Conservation (phyloP, 2,329 filamentous ascomycete species). For the Colletotrichum lini region DNA sequence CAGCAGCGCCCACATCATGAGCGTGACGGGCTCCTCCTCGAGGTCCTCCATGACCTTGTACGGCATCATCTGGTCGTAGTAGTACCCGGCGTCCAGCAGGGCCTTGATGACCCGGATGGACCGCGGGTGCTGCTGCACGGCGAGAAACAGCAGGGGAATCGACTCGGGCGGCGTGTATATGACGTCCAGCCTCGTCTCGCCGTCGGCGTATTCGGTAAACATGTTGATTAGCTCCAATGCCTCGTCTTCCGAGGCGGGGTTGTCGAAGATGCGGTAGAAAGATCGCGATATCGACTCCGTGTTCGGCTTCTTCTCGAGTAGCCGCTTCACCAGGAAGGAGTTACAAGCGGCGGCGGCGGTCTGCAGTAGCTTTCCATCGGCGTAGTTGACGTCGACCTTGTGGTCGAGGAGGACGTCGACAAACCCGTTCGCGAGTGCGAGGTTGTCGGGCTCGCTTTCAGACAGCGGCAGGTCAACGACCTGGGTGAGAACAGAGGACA, state of each 20-base stretch:
- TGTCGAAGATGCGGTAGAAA: slow-evolving; percentile 70
- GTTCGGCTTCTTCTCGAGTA: slow-evolving; percentile 66
- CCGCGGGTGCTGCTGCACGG: slow-evolving; percentile 68
- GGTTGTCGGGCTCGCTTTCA: slow-evolving; percentile 48
- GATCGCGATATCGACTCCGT: slow-evolving; percentile 65
- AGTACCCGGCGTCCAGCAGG: slow-evolving; percentile 71
- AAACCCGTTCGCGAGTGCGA: slow-evolving; percentile 61
- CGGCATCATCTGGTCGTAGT: slow-evolving; percentile 68
- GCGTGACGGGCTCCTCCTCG: slow-evolving; percentile 68
- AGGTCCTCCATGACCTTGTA: slow-evolving; percentile 61
- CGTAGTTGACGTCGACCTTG: slow-evolving; percentile 63
- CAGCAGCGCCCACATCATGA: slow-evolving; percentile 73
- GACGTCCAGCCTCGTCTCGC: slow-evolving; percentile 64
- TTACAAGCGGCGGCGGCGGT: slow-evolving; percentile 68
- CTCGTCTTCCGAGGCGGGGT: slow-evolving; percentile 63
- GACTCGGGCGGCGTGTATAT: slow-evolving; percentile 59
- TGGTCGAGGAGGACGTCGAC: slow-evolving; percentile 58
- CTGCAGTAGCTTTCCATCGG: slow-evolving; percentile 65
- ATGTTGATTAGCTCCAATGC: slow-evolving; percentile 65
- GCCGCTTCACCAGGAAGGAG: slow-evolving; percentile 61
- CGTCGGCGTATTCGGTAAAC: slow-evolving; percentile 66
- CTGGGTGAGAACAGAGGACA: slow-evolving; percentile 61
- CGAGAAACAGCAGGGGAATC: slow-evolving; percentile 66
- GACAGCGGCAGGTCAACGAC: slow-evolving; percentile 60
- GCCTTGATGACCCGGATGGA: slow-evolving; percentile 66